Evolutionary conservation across 805 yeast genomes (phyloP), one percentile per base, ranked within the genome.

Genomic region (Kurtzmaniella cleridarum): DNA sequence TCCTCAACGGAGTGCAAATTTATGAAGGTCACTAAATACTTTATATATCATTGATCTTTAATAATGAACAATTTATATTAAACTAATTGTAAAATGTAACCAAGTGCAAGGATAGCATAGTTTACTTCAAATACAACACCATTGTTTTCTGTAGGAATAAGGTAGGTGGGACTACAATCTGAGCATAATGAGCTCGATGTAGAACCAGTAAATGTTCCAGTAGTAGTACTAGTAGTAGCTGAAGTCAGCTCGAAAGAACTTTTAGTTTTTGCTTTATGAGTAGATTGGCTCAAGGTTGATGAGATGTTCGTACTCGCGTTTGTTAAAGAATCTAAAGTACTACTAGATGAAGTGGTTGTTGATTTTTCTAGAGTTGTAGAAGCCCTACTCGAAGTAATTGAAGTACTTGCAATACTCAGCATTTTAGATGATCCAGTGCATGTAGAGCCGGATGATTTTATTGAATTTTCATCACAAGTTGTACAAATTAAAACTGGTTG

Each of bases 1-100:
- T 66, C 73, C 73, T 67, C 73, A 67, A 67, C 73, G 73, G 73
- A 55, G 64, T 66, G 72, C 8, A 20, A 20, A 20, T 20, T 20
- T 20, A 20, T n/a, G 15, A 28, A 28, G 15, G 10, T 28, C 15
- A 28, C 13, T 6, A 28, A 28, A 28, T 28, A 28, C 5, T 6
- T 14, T 28, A 28, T 28, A n/a, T n/a, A n/a, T n/a, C 5, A 6
- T 28, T 14, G 15, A 12, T 20, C 24, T 20, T 11, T 10, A 32
- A 17, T 3, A 18, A 17, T 15, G 14, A 14, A 14, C 20, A 11
- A 32, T 3, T 15, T 18, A 17, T 15, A 11, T 32, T 15, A 32
- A 18, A 32, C 27, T 32, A 20, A 20, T 20, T 20, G 24, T 20
- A 20, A 20, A 20, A 20, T 20, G 24, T 20, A 20, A 8, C 24